Evolutionary conservation across 345 rosid species (phyloP).

Genomic region (Lepidium sativum): DNA sequence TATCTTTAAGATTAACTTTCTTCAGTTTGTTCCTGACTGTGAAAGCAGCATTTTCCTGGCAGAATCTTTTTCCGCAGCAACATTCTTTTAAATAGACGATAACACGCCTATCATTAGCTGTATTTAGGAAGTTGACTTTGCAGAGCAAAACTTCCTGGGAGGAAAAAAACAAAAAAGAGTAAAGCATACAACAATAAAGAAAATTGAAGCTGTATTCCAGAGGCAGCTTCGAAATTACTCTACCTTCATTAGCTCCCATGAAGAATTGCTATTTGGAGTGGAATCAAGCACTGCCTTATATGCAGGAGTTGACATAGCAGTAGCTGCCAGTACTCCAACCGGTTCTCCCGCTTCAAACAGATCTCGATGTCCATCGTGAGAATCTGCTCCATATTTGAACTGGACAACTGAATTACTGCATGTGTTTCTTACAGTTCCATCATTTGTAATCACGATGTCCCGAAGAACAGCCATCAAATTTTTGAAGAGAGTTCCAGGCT

Average conservation of each 20-base stretch:
- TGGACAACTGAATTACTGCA: conserved; percentile 81
- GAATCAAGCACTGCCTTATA: conserved; percentile 99
- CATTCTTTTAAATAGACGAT: conserved; percentile 64
- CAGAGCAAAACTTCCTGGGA: conserved; percentile 86
- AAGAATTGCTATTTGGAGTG: conserved; percentile 71
- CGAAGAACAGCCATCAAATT: conserved; percentile 95
- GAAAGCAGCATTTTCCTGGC: conserved; percentile 71
- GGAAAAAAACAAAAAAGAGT: conserved; percentile 12
- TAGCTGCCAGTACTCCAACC: conserved; percentile 94
- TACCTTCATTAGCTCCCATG: conserved; percentile 99
- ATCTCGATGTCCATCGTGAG: conserved; percentile 39
- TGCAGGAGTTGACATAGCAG: conserved; percentile 97
- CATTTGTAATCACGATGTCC: conserved; percentile 77
- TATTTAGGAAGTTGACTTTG: conserved; percentile 69
- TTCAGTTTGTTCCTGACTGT: conserved; percentile 65
- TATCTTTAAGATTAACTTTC: conserved; percentile 72
- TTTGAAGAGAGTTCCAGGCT: conserved; percentile 92
- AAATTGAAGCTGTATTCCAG: neutral
- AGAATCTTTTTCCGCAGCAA: conserved; percentile 61
- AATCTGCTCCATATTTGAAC: conserved; percentile 57
- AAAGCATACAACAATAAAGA: neutral
- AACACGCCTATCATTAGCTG: conserved; percentile 57
- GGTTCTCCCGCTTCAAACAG: conserved; percentile 89
- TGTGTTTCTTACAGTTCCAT: conserved; percentile 84
- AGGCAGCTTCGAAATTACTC: neutral